Conservation (phyloP, 805 yeast genomes). For the Myxozyma mucilagina region DNA sequence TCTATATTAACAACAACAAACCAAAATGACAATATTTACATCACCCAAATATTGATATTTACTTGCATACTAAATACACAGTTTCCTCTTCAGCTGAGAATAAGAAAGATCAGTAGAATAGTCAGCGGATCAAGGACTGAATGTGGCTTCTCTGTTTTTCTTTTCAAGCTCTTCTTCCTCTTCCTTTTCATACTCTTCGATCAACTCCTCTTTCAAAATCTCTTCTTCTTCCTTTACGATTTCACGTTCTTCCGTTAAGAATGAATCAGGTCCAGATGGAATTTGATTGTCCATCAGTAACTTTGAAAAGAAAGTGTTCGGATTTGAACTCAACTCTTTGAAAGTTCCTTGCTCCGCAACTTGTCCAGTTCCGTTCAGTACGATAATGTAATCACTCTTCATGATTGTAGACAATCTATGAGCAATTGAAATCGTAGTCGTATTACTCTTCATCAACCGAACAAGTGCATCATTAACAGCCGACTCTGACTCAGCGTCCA, state of each 20-base stretch:
- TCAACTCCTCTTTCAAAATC: conserved; percentile 24
- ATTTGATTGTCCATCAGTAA: conserved; percentile 25
- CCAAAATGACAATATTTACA: conserved; percentile 1
- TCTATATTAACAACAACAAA: not conserved
- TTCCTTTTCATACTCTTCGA: conserved; percentile 29
- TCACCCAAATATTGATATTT: not conserved
- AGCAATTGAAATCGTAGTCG: conserved; percentile 78
- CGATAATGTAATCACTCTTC: conserved; percentile 78
- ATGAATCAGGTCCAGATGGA: not conserved
- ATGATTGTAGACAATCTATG: conserved; percentile 87
- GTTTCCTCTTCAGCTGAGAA: not conserved
- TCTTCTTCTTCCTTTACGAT: conserved; percentile 24
- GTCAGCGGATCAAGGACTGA: conserved; percentile 11
- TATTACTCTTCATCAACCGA: conserved; percentile 54
- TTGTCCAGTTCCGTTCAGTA: conserved; percentile 68
- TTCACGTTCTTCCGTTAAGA: not conserved
- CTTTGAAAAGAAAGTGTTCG: conserved; percentile 29
- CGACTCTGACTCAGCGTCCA: conserved; percentile 85
- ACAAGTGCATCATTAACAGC: conserved; percentile 73
- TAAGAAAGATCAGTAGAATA: no score
- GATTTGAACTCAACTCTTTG: conserved; percentile 49
- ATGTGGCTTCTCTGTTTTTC: conserved; percentile 12
- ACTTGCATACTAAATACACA: not conserved
- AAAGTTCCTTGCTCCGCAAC: conserved; percentile 74
- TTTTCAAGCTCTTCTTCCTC: conserved; percentile 17